Evolutionary conservation across 768 basidiomycete genomes (phyloP).

Genomic region (Collybia sordida): DNA sequence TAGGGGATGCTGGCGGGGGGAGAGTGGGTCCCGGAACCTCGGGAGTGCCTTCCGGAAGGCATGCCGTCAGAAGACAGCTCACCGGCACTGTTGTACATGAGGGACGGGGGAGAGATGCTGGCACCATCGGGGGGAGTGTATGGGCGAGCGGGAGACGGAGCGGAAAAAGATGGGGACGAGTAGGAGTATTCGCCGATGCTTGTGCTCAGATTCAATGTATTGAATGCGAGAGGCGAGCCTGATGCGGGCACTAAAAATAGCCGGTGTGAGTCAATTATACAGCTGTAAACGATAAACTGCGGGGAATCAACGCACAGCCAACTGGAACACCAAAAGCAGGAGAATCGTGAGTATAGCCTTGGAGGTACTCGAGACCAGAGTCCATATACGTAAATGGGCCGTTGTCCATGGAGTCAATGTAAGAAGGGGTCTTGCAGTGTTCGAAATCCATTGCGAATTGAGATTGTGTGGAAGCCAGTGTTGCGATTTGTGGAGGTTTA

Average conservation of each 20-base stretch:
- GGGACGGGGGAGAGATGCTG: conserved; percentile 69
- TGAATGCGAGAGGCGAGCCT: conserved; percentile 64
- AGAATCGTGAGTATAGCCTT: conserved; percentile 60
- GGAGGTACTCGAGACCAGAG: conserved; percentile 59
- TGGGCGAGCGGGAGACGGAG: conserved; percentile 60
- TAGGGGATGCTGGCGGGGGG: conserved; percentile 46
- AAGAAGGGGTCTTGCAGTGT: conserved; percentile 45
- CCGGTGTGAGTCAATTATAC: conserved; percentile 11
- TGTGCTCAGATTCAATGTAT: conserved; percentile 55
- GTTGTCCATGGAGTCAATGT: conserved; percentile 45
- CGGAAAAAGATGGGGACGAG: conserved; percentile 47
- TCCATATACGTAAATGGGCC: conserved; percentile 49
- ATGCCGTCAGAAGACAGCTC: conserved; percentile 76
- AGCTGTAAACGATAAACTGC: conserved; percentile 1
- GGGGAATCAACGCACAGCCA: conserved; percentile 48
- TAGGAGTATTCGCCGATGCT: conserved; percentile 57
- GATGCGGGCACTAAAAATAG: conserved; percentile 47
- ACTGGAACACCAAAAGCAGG: conserved; percentile 61
- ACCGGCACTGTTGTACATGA: conserved; percentile 67
- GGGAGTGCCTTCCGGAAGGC: conserved; percentile 61
- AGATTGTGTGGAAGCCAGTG: conserved; percentile 28
- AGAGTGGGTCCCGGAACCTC: conserved; percentile 63
- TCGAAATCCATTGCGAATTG: conserved; percentile 48
- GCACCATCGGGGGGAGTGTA: conserved; percentile 66
- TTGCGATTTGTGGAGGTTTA: conserved; percentile 11